Conservation (phyloP, 495 filamentous ascomycete genomes). For the Aspergillus funiculosus region DNA sequence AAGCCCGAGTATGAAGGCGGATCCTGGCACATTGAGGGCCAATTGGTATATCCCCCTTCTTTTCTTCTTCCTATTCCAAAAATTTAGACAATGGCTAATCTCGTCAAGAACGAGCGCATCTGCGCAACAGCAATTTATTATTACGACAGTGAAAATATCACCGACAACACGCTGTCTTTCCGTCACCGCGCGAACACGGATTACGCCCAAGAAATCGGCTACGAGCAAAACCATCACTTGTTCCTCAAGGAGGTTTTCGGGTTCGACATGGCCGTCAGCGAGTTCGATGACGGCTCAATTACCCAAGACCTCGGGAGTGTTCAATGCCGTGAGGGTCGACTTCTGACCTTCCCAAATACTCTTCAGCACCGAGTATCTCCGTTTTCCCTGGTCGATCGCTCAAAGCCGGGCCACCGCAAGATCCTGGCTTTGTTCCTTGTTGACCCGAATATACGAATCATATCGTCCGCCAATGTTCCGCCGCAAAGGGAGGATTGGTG, state of each 20-base stretch:
- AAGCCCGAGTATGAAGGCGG: constrained; percentile 42
- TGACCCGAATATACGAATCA: constrained; percentile 42
- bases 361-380: constrained; percentile 47
- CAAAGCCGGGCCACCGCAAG: constrained; percentile 46
- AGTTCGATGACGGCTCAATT: neutral
- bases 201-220: neutral
- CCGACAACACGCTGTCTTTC: constrained; percentile 38
- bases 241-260: constrained; percentile 22
- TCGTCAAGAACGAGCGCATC: constrained; percentile 45
- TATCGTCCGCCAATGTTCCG: constrained; percentile 49
- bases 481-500: constrained; percentile 40
- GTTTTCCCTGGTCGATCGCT: constrained; percentile 42
- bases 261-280: constrained; percentile 11
- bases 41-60: neutral
- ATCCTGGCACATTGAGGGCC: constrained; percentile 49
- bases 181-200: constrained; percentile 26
- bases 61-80: neutral
- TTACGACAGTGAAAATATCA: constrained; percentile 55
- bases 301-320: constrained; percentile 30
- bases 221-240: constrained; percentile 18
- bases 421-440: constrained; percentile 51
- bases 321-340: constrained; percentile 15
- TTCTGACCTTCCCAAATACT: constrained; percentile 25
- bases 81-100: neutral
- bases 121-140: constrained; percentile 53